phyloP scores from a whole-genome alignment of 1,139 yeast genomes.

The Kurtzmaniella quercitrusa region DNA sequence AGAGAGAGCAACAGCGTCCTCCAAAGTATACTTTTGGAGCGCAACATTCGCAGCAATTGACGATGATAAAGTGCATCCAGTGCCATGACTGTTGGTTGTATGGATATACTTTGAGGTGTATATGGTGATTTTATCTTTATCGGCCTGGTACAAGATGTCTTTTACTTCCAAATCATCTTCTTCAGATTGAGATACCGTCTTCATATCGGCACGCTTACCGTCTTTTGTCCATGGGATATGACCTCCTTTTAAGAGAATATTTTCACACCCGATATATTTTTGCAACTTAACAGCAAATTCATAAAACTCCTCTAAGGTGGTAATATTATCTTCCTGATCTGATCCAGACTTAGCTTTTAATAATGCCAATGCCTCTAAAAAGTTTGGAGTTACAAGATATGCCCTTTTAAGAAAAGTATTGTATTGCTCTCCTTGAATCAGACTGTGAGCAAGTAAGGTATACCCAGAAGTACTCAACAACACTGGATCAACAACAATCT shows the following conservation, averaged over 20 bases:
- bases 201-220: background rate
- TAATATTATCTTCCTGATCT: slow-evolving; percentile 6
- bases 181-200: background rate
- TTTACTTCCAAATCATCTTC: slow-evolving; percentile 30
- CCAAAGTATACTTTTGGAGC: slow-evolving; percentile 34
- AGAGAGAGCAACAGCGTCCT: slow-evolving; percentile 50
- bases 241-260: slow-evolving; percentile 79
- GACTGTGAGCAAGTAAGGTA: slow-evolving; percentile 40
- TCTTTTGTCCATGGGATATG: slow-evolving; percentile 53
- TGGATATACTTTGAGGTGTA: slow-evolving; percentile 48
- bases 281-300: slow-evolving; percentile 44
- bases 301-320: slow-evolving; percentile 31
- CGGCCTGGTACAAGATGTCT: slow-evolving; percentile 59
- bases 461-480: slow-evolving; percentile 79
- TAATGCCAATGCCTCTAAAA: slow-evolving; percentile 56
- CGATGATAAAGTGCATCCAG: slow-evolving; percentile 87
- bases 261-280: slow-evolving; percentile 38
- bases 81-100: slow-evolving; percentile 73
- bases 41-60: slow-evolving; percentile 78
- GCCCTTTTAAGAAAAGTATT: background rate
- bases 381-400: slow-evolving; percentile 67
- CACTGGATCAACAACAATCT: slow-evolving; percentile 74
- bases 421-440: slow-evolving; percentile 53
- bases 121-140: slow-evolving; percentile 30
- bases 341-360: slow-evolving; percentile 12